phyloP scores from a whole-genome alignment of 2,329 filamentous ascomycete genomes.

The Talaromyces rugulosus region DNA sequence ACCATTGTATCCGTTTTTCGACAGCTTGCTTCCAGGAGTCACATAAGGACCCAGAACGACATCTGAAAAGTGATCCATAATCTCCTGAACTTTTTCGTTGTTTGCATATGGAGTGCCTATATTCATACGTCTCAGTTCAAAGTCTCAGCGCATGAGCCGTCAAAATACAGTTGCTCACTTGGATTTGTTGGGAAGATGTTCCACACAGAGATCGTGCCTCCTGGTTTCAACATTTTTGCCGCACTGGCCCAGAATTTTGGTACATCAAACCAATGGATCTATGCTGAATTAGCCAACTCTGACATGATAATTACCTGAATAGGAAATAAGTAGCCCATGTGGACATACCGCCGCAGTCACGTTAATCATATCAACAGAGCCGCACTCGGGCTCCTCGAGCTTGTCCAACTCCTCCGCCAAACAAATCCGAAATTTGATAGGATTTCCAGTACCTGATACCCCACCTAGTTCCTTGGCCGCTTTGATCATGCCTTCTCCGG shows the following conservation, averaged over 20 bases:
- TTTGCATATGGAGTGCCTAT: neutral
- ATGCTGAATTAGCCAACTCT: neutral
- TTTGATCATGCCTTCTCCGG: conserved; percentile 4
- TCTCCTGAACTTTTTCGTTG: neutral
- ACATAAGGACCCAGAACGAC: neutral
- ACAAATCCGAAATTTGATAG: neutral
- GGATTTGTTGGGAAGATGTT: neutral
- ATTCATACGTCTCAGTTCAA: neutral
- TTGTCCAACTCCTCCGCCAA: conserved; percentile 1
- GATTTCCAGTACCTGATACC: neutral
- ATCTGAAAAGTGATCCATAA: neutral
- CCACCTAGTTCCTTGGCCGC: neutral
- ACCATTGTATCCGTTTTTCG: neutral
- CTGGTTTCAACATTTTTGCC: neutral
- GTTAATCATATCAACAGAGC: conserved; percentile 2
- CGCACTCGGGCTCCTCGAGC: neutral
- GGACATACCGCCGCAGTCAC: conserved; percentile 1
- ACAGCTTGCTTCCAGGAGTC: neutral
- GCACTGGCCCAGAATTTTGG: neutral
- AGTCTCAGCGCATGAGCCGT: neutral
- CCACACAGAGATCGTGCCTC: neutral
- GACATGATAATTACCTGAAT: neutral
- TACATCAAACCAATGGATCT: conserved; percentile 1
- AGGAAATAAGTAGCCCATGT: neutral
- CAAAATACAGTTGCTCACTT: neutral